Conservation (phyloP, 164 flowering plant genomes). For the Amborella trichopoda region DNA sequence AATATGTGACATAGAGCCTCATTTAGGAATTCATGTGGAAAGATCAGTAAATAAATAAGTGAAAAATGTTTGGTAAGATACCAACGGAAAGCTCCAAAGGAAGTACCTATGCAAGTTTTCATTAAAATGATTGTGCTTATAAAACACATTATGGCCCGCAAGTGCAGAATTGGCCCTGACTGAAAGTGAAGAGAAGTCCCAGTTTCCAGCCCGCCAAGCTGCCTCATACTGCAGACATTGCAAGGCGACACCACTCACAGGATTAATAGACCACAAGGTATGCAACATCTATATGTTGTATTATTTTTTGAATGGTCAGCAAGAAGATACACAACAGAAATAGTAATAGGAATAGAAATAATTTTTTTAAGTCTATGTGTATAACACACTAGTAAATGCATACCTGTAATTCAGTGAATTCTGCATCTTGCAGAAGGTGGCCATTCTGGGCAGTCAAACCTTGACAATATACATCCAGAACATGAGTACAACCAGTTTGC, state of each 20-base stretch:
- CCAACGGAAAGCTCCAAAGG: not conserved
- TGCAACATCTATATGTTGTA: no score
- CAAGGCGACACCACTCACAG: no score
- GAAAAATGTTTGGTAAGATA: no score
- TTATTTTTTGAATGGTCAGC: no score
- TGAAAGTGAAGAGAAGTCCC: slow-evolving; percentile 73
- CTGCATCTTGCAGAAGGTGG: slow-evolving; percentile 58
- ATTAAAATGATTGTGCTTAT: slow-evolving; percentile 40
- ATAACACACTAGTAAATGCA: slow-evolving; percentile 1
- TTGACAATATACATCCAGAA: slow-evolving; percentile 77
- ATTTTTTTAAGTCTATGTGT: not conserved
- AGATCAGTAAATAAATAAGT: no score
- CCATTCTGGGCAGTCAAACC: slow-evolving; percentile 66
- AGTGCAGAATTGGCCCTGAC: slow-evolving; percentile 19
- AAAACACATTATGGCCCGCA: slow-evolving; percentile 12
- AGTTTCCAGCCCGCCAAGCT: slow-evolving; percentile 96
- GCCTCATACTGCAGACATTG: slow-evolving; percentile 87
- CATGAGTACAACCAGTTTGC: slow-evolving; percentile 81
- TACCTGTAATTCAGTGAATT: slow-evolving; percentile 90
- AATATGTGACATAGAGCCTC: no score
- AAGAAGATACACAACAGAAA: no score
- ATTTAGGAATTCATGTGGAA: no score
- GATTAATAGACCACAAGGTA: no score
- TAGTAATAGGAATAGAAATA: no score
- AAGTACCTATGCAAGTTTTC: slow-evolving; percentile 77